phyloP scores from a whole-genome alignment of 768 basidiomycete species.

The Glaciozyma antarctica region DNA sequence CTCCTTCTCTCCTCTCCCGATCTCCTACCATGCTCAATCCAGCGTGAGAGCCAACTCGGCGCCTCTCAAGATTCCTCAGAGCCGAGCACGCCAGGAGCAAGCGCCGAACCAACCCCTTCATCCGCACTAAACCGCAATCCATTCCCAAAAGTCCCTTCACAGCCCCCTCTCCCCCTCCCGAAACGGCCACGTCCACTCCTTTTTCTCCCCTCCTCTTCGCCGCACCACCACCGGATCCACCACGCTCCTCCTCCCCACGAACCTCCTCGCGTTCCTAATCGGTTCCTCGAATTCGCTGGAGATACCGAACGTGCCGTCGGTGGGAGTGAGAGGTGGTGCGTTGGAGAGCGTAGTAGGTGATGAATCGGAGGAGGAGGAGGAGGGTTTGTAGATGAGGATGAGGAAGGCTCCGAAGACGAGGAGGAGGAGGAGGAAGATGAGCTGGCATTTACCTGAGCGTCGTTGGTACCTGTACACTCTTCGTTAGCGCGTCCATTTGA shows the following conservation, averaged over 20 bases:
- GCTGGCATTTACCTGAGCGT: slow-evolving; percentile 81
- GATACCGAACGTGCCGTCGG: not conserved
- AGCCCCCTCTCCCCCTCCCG: not conserved
- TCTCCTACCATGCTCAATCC: no score
- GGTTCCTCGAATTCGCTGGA: not conserved
- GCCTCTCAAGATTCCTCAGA: no score
- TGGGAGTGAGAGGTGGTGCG: not conserved
- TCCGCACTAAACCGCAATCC: no score
- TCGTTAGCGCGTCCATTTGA: not conserved
- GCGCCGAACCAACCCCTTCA: no score
- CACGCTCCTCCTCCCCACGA: not conserved
- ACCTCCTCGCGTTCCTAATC: not conserved
- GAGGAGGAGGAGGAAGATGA: slow-evolving; percentile 82
- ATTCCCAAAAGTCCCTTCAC: no score
- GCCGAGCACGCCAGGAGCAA: no score
- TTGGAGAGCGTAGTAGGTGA: no score
- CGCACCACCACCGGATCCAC: not conserved
- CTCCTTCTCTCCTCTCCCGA: no score
- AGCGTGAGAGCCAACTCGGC: no score
- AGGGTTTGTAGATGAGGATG: slow-evolving; percentile 61
- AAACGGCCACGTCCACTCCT: not conserved
- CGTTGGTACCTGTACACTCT: slow-evolving; percentile 65
- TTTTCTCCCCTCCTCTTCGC: not conserved
- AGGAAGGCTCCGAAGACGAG: slow-evolving; percentile 80
- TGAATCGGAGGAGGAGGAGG: not conserved